These are phyloP conservation scores for Hypomyces rosellus DNA, from an alignment of 2,329 filamentous ascomycete species.

Conservation along the genomic window DNA sequence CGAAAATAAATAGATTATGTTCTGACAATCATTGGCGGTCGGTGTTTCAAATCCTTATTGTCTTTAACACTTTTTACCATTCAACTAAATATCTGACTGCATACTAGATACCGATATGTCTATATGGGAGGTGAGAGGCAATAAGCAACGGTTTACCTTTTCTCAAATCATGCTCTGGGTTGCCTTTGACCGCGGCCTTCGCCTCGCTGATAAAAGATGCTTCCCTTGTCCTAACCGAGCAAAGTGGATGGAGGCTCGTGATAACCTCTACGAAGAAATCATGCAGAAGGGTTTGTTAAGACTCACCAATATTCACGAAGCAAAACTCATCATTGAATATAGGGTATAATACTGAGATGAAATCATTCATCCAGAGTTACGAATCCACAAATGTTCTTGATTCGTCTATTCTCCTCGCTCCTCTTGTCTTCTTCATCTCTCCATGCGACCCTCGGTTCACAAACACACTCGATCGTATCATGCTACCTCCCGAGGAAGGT, in stretches of 20 bases:
- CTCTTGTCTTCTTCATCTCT: constrained; percentile 72
- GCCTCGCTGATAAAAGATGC: constrained; percentile 67
- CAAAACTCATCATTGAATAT: constrained; percentile 5
- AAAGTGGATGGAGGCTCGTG: constrained; percentile 60
- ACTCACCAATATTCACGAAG: not conserved
- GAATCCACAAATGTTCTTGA: constrained; percentile 65
- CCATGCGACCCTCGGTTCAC: constrained; percentile 72
- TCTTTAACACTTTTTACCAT: too few relatives aligned
- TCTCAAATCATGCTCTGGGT: constrained; percentile 84
- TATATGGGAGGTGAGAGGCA: constrained; percentile 74
- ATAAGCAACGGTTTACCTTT: constrained; percentile 72
- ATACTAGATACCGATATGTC: constrained; percentile 65
- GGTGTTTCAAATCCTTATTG: constrained; percentile 9
- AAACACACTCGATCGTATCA: constrained; percentile 64
- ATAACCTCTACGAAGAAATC: constrained; percentile 65
- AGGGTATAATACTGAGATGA: constrained; percentile 65
- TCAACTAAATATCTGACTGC: constrained; percentile 6
- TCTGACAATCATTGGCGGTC: constrained; percentile 56
- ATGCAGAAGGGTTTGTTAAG: constrained; percentile 56
- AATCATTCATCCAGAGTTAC: constrained; percentile 70
- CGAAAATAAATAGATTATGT: constrained; percentile 52
- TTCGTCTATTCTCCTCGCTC: constrained; percentile 68
- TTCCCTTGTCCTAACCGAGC: constrained; percentile 65
- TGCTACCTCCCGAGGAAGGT: constrained; percentile 66
- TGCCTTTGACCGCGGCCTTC: constrained; percentile 67